These are phyloP conservation scores for Friedmanniomyces simplex DNA, from an alignment of 495 filamentous ascomycete genomes.

Conservation along the genomic window DNA sequence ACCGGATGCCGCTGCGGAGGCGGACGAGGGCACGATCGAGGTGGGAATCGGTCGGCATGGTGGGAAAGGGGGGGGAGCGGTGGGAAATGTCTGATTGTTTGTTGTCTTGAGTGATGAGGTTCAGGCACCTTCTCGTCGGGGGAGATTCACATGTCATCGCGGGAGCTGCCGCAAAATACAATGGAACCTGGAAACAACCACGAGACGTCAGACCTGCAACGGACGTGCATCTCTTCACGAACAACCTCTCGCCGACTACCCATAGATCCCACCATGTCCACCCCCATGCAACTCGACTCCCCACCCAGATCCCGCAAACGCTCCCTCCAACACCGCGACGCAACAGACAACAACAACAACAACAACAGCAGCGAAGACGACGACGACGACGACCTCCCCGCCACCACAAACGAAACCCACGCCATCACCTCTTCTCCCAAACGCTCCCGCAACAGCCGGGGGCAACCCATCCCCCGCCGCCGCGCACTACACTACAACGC, in stretches of 20 bases:
- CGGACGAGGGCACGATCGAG: background rate
- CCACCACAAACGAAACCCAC: no score
- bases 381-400: background rate
- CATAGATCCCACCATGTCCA: background rate
- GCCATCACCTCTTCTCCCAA: background rate
- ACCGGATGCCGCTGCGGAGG: background rate
- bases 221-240: no score
- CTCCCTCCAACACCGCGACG: background rate
- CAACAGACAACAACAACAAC: background rate
- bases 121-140: no score
- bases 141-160: no score
- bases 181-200: no score
- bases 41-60: background rate
- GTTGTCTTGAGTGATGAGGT: no score
- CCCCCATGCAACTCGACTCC: background rate
- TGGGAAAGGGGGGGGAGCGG: background rate
- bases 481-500: slow-evolving; percentile 5
- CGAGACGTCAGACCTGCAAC: no score
- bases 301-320: background rate
- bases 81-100: background rate
- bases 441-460: background rate
- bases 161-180: no score
- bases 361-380: background rate
- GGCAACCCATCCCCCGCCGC: background rate
- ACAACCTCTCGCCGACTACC: no score